phyloP scores from a whole-genome alignment of 2,329 filamentous ascomycete species.

The Venturia carpophila region DNA sequence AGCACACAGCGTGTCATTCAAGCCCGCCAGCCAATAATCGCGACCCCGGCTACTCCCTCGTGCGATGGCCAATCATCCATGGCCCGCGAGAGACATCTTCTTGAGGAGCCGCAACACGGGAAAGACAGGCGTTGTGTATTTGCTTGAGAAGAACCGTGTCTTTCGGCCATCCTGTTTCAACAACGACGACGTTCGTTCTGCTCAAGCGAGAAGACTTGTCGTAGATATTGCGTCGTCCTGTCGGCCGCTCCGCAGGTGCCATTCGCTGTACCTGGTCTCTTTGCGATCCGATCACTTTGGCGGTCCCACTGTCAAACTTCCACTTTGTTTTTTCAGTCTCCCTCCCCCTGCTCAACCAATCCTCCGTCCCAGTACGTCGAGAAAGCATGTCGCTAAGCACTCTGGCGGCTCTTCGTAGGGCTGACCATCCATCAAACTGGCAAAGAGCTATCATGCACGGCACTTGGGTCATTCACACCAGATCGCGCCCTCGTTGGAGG shows the following conservation, averaged over 20 bases:
- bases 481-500: background rate
- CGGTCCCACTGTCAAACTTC: background rate
- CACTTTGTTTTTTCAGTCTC: constrained; percentile 3
- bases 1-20: constrained; percentile 5
- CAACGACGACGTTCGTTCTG: background rate
- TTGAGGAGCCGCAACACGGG: background rate
- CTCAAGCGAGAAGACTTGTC: background rate
- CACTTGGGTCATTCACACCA: constrained; percentile 6
- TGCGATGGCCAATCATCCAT: background rate
- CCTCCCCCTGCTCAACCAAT: background rate
- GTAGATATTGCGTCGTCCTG: background rate
- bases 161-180: background rate
- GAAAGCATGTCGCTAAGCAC: constrained; percentile 11
- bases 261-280: background rate
- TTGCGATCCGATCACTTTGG: background rate
- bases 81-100: background rate
- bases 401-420: constrained; percentile 2
- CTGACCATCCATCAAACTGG: background rate
- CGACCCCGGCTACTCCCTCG: background rate
- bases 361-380: background rate
- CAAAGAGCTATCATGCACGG: constrained; percentile 1
- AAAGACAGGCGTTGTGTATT: background rate
- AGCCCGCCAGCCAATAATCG: background rate
- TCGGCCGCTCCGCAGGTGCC: background rate
- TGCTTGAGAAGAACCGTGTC: background rate